These are phyloP conservation scores for Rhizopogon sp. DNA, from an alignment of 768 basidiomycete species.

Conservation along the genomic window DNA sequence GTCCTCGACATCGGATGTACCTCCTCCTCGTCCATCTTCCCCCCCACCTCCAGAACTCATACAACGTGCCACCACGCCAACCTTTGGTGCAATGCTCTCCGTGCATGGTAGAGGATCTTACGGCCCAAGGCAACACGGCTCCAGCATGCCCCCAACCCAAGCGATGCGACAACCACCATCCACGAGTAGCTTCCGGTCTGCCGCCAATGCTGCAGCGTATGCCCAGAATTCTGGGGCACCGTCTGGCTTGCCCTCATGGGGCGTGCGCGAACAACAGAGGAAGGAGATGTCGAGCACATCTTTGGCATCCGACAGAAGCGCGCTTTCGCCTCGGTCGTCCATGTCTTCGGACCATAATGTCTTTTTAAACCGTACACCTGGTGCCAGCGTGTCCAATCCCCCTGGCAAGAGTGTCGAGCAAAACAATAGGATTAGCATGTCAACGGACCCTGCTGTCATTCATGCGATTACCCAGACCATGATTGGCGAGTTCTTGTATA, in stretches of 20 bases:
- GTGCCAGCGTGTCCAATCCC: conserved; percentile 33
- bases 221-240: conserved; percentile 40
- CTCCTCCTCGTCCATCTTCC: conserved; percentile 85
- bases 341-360: conserved; percentile 73
- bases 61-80: conserved; percentile 85
- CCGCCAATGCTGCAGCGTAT: conserved; percentile 53
- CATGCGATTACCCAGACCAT: conserved; percentile 99
- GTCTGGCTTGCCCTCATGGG: conserved; percentile 42
- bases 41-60: conserved; percentile 92
- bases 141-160: conserved; percentile 70
- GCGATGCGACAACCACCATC: conserved; percentile 70
- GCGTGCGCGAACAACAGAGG: conserved; percentile 47
- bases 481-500: conserved; percentile 98
- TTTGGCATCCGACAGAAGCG: conserved; percentile 62
- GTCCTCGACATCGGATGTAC: conserved; percentile 47
- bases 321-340: conserved; percentile 72
- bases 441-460: conserved; percentile 87
- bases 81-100: conserved; percentile 59
- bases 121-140: conserved; percentile 57
- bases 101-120: conserved; percentile 46
- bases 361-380: conserved; percentile 36
- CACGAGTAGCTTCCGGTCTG: conserved; percentile 80
- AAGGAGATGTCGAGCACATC: conserved; percentile 65
- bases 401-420: conserved; percentile 34
- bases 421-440: conserved; percentile 27